Evolutionary conservation across 2,329 filamentous ascomycete species (phyloP), one percentile per base, ranked within the genome.

Genomic region (Trichoderma simmonsii): DNA sequence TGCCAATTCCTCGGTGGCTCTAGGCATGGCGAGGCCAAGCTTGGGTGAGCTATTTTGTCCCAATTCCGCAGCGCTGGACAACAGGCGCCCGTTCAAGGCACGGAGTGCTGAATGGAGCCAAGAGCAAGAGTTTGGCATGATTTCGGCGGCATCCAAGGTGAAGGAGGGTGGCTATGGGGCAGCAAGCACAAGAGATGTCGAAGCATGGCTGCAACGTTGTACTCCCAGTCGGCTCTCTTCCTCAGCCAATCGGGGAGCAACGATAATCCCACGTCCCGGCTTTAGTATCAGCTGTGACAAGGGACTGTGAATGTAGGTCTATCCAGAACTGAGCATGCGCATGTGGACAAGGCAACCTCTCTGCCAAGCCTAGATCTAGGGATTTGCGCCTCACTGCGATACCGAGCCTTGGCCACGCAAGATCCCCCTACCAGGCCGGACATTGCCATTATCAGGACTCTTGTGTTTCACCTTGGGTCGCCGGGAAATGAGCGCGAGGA

Each of bases 151-250:
- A 36, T 67, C 51, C 36, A 32, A 69, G 65, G 56, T 69, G 65
- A 69, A 28, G 65, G 65, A 69, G 56, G 65, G 65, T 69, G 34
- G 65, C 26, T 15, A 48, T 30, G 56, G 21, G 36, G 36, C 54
- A 60, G 65, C 26, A 24, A 18, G 51, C 51, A 24, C 64, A 61
- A 26, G 15, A 68, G 36, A 69, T 43, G 56, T 61, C 65, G 26
- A 68, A 30, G 65, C 65, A 60, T 63, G 30, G 30, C 67, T 70
- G 67, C 67, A 70, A 70, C 67, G 67, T 70, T 70, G 67, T 70
- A 70, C 67, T 63, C 67, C 67, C 24, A 28, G 59, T 28, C 30
- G 57, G 39, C 28, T 56, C 39, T 39, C 39, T n/a, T 24, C 39
- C 28, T 54, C 14, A 56, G 59, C 67, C 67, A 70, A 70, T 70